Evolutionary conservation across 2,329 filamentous ascomycete species (phyloP), one percentile per base, ranked within the genome.

Genomic region (Fonsecaea nubica): DNA sequence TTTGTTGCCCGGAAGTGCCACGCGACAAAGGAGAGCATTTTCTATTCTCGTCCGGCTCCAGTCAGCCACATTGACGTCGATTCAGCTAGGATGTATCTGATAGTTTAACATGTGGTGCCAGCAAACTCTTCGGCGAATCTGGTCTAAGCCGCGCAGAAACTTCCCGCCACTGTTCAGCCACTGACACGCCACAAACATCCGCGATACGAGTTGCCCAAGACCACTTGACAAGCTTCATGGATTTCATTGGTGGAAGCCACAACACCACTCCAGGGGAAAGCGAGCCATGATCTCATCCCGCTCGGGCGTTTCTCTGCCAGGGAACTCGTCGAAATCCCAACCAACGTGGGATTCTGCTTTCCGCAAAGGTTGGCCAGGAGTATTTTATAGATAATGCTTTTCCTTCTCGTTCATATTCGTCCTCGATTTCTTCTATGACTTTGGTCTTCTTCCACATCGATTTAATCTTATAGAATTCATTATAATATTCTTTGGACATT

Each of bases 151-250:
- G 9, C 18, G 7, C 18, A 50, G 18, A 25, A 25, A 50, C 5
- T 25, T 48, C 45, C 15, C 45, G 18, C 45, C 45, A 50, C 45
- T 25, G 5, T 50, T 50, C 45, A 50, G 45, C 45, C 45, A 50
- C 45, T 50, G 45, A 50, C 45, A 50, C 25, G 9, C 21, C 9
- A 50, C 18, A 21, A 21, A 25, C 45, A 50, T 50, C 10, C 18
- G 45, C n/a, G 45, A 12, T 25, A 50, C 45, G 45, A 50, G 18
- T 1, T 25, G 45, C 6, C 45, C 45, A 10, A 21, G 25, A 50
- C 18, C 8, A 12, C 18, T 50, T 25, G 45, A 50, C 45, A 25
- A 9, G 8, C 21, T 50, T 2, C 21, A 10, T 3, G 8, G 8
- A 25, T 25, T 6, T 25, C 18, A 50, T 50, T 50, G 45, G 45